Base-by-base conservation (phyloP, 2,329 filamentous ascomycete genomes). In the Daldinia sp. region DNA sequence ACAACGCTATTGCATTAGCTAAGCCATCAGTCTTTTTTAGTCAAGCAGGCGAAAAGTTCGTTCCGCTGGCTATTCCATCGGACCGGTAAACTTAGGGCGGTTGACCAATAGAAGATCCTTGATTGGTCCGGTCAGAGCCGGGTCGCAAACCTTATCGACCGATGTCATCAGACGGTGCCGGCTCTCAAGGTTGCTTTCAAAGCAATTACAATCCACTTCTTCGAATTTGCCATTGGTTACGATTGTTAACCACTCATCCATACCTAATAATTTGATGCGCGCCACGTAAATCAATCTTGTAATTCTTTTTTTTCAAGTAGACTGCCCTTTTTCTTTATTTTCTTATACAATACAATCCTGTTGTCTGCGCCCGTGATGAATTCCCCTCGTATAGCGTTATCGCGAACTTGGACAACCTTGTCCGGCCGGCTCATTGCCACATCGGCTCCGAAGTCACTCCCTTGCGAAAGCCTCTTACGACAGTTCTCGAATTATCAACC, bases 401-500 rank as follows among this genome's bases (percentile, higher is more conserved):
- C 78, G 69, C 74, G 80, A 72, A 74, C 76, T 60, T 72, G 77
- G 7, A 62, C 74, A 48, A 63, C 72, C 53, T 60, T 78, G 26
- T 66, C 76, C 37, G 69, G 69, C 30, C 74, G 75, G 39, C 68
- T 74, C 20, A 70, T 73, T 72, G 77, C 74, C 79, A 80, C 77
- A 78, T 82, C 76, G 75, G 81, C 72, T 75, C 80, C 69, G 80
- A 81, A 73, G 73, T 79, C 72, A 30, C 82, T 81, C 68, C 79
- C 79, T 51, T 78, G 80, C 60, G 79, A 81, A 72, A 81, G 78
- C 68, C 68, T 80, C 15, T 63, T 79, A 68, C 82, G 83, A 65
- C 82, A 82, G 57, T 82, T 83, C 74, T 82, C 82, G 2, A 73
- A 78, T 42, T 76, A 75, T 6, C 73, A 76, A 35, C 67, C 74